Evolutionary conservation across 495 filamentous ascomycete genomes (phyloP).

Genomic region (Lichina pygmaea): DNA sequence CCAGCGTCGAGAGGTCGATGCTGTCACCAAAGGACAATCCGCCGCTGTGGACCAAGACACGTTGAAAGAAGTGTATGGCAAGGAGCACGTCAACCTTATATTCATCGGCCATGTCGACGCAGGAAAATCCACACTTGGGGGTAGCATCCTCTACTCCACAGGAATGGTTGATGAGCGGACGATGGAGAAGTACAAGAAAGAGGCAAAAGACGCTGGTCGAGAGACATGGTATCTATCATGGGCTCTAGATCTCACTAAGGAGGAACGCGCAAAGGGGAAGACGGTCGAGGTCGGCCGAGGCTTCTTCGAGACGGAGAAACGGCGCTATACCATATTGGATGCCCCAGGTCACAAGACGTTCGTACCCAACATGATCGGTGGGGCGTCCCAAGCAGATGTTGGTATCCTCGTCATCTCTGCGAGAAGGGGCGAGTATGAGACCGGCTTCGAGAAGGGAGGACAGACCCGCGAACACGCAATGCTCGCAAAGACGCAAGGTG

Average conservation of each 20-base stretch:
- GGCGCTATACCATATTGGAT: slow-evolving; percentile 80
- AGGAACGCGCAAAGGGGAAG: slow-evolving; percentile 92
- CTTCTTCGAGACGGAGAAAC: slow-evolving; percentile 81
- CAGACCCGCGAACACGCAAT: slow-evolving; percentile 95
- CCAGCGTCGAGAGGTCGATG: slow-evolving; percentile 37
- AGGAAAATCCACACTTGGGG: slow-evolving; percentile 87
- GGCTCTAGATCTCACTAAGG: slow-evolving; percentile 88
- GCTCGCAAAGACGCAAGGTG: slow-evolving; percentile 91
- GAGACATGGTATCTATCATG: slow-evolving; percentile 98
- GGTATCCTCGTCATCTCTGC: slow-evolving; percentile 91
- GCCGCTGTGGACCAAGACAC: slow-evolving; percentile 80
- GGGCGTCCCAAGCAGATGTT: slow-evolving; percentile 87
- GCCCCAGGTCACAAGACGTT: slow-evolving; percentile 93
- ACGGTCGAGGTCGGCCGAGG: slow-evolving; percentile 93
- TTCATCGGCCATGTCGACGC: slow-evolving; percentile 98
- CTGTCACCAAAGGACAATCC: slow-evolving; percentile 62
- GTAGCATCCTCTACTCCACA: slow-evolving; percentile 69
- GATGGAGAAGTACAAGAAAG: slow-evolving; percentile 89
- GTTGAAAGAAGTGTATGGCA: slow-evolving; percentile 87
- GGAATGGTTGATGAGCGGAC: slow-evolving; percentile 99
- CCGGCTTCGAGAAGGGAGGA: slow-evolving; percentile 96
- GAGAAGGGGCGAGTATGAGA: slow-evolving; percentile 97
- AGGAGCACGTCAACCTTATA: slow-evolving; percentile 95
- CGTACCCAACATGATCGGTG: slow-evolving; percentile 89
- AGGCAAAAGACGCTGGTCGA: slow-evolving; percentile 84